Evolutionary conservation across 2,329 filamentous ascomycete genomes (phyloP).

Genomic region (Alternaria arborescens): DNA sequence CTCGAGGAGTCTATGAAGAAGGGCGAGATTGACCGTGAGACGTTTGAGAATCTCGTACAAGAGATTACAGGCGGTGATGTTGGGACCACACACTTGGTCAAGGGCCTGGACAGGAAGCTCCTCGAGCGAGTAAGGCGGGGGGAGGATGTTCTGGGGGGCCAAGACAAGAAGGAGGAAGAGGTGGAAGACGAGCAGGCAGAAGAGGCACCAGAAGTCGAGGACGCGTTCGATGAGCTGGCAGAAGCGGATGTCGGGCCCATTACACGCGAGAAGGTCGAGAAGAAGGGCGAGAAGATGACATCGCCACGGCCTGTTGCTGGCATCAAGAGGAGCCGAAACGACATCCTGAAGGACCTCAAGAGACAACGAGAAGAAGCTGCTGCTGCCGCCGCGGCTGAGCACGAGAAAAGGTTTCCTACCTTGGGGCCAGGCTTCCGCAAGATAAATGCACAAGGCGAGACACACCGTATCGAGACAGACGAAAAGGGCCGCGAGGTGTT

Average conservation of each 20-base stretch:
- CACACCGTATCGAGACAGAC: conserved; percentile 65
- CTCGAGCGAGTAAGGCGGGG: conserved; percentile 73
- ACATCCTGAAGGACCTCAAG: conserved; percentile 67
- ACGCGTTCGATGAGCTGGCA: conserved; percentile 62
- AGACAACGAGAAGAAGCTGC: conserved; percentile 60
- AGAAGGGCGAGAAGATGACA: conserved; percentile 62
- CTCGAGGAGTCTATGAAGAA: conserved; percentile 84
- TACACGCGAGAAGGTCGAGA: conserved; percentile 65
- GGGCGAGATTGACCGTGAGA: conserved; percentile 81
- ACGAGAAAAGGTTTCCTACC: conserved; percentile 52
- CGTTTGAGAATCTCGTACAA: conserved; percentile 76
- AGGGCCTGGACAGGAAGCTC: conserved; percentile 87
- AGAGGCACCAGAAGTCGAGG: conserved; percentile 50
- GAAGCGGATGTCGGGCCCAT: conserved; percentile 75
- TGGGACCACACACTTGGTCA: conserved; percentile 83
- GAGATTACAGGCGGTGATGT: conserved; percentile 85
- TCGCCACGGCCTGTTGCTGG: conserved; percentile 54
- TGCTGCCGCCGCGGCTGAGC: conserved; percentile 53
- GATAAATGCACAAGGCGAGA: conserved; percentile 59
- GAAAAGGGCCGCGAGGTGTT: conserved; percentile 65
- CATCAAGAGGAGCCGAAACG: conserved; percentile 64
- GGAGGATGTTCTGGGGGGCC: conserved; percentile 60
- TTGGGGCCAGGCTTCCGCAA: conserved; percentile 66
- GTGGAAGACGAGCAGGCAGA: conserved; percentile 34
- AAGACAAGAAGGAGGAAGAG: conserved; percentile 47